phyloP scores from a whole-genome alignment of 352 stramenopile species.

The Phytopythium chamaehyphon region DNA sequence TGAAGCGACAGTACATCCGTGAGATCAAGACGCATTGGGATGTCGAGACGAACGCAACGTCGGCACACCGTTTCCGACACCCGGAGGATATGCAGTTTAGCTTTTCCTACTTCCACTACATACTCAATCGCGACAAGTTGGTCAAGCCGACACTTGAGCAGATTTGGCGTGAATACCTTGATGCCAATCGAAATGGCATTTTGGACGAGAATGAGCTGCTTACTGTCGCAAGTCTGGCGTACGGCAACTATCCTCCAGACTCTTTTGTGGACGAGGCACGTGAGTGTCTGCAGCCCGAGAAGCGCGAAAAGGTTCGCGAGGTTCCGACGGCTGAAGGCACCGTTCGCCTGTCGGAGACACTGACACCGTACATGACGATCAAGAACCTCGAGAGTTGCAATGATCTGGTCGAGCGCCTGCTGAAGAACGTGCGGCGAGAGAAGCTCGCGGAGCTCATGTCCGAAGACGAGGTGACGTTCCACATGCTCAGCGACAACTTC shows the following conservation, averaged over 20 bases:
- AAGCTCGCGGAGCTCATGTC: slow-evolving; percentile 59
- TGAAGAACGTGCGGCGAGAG: slow-evolving; percentile 66
- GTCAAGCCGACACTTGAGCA: slow-evolving; percentile 64
- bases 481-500: slow-evolving; percentile 94
- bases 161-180: slow-evolving; percentile 87
- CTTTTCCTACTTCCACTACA: slow-evolving; percentile 95
- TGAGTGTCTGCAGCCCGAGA: slow-evolving; percentile 63
- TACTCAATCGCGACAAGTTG: slow-evolving; percentile 87
- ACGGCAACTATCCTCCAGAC: slow-evolving; percentile 68
- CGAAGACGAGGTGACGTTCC: slow-evolving; percentile 90
- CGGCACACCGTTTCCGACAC: slow-evolving; percentile 87
- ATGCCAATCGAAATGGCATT: slow-evolving; percentile 89
- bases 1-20: slow-evolving; percentile 83
- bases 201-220: slow-evolving; percentile 90
- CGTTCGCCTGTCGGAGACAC: slow-evolving; percentile 63
- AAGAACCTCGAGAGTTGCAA: slow-evolving; percentile 49
- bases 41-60: slow-evolving; percentile 71
- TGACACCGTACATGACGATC: slow-evolving; percentile 71
- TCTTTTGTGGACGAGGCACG: slow-evolving; percentile 61
- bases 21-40: slow-evolving; percentile 88
- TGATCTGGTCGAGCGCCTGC: slow-evolving; percentile 42
- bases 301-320: slow-evolving; percentile 71
- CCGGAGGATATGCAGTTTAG: slow-evolving; percentile 94
- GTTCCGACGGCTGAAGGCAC: slow-evolving; percentile 50
- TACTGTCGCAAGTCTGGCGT: slow-evolving; percentile 81